These are phyloP conservation scores for Pleurotus tuoliensis DNA, from an alignment of 768 basidiomycete species.

Conservation along the genomic window DNA sequence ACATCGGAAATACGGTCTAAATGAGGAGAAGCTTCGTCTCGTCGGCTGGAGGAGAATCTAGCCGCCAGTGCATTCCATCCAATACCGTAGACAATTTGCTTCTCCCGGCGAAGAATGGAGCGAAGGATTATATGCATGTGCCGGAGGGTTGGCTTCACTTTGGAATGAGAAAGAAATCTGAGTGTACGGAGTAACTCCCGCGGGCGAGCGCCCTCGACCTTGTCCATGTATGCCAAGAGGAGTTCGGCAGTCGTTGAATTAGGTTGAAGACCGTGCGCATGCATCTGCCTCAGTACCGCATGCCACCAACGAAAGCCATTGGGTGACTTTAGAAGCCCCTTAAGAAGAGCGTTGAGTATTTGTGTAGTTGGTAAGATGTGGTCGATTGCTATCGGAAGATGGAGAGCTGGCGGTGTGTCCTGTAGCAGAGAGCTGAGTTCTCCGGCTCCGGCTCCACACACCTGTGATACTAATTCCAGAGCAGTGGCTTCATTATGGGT, in stretches of 20 bases:
- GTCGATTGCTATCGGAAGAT: constrained; percentile 25
- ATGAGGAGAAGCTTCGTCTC: constrained; percentile 11
- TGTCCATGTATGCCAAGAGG: constrained; percentile 49
- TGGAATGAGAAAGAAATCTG: constrained; percentile 37
- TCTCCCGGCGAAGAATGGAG: constrained; percentile 49
- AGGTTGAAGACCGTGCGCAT: constrained; percentile 40
- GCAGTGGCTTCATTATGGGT: constrained; percentile 45
- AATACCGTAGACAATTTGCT: constrained; percentile 33
- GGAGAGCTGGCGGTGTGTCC: constrained; percentile 11
- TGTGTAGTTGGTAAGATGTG: constrained; percentile 34
- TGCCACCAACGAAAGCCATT: constrained; percentile 47
- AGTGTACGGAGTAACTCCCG: constrained; percentile 44
- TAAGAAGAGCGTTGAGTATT: constrained; percentile 61
- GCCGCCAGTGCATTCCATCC: constrained; percentile 45
- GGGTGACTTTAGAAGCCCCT: constrained; percentile 37
- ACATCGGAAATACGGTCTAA: constrained; percentile 18
- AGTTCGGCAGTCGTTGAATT: constrained; percentile 53
- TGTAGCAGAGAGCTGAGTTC: constrained; percentile 24
- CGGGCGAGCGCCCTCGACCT: constrained; percentile 38
- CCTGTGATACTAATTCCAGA: constrained; percentile 42
- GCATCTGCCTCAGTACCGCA: constrained; percentile 54
- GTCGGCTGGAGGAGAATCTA: constrained; percentile 30
- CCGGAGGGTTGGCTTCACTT: constrained; percentile 43
- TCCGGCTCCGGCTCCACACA: constrained; percentile 33
- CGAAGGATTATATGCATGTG: constrained; percentile 57